Conservation (phyloP, 108 stramenopile genomes). For the Skeletonema costatum region DNA sequence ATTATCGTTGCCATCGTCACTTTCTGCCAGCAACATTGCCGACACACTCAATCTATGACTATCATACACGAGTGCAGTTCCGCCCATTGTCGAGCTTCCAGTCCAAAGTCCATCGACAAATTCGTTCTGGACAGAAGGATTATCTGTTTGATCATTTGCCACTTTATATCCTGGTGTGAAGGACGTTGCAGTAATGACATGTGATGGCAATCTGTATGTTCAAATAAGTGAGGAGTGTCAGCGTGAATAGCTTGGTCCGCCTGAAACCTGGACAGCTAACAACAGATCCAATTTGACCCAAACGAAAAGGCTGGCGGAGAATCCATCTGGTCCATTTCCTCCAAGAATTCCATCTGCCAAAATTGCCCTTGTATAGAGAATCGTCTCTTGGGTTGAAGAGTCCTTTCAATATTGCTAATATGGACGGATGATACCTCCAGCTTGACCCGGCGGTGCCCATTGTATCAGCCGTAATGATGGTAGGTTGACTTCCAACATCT, state of each 20-base stretch:
- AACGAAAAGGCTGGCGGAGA: slow-evolving; percentile 68
- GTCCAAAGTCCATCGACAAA: slow-evolving; percentile 48
- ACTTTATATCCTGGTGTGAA: slow-evolving; percentile 65
- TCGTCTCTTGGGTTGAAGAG: slow-evolving; percentile 69
- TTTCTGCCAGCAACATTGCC: slow-evolving; percentile 45
- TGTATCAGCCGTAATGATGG: slow-evolving; percentile 31
- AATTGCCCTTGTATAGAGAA: slow-evolving; percentile 63
- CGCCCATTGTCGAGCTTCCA: slow-evolving; percentile 62
- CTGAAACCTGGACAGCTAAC: slow-evolving; percentile 74
- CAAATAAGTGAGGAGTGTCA: slow-evolving; percentile 88
- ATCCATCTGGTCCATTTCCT: slow-evolving; percentile 83
- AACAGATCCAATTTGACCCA: slow-evolving; percentile 84
- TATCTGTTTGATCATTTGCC: slow-evolving; percentile 16
- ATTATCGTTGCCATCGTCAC: slow-evolving; percentile 4
- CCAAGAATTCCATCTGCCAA: slow-evolving; percentile 87
- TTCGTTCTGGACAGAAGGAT: slow-evolving; percentile 22
- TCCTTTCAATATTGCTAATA: slow-evolving; percentile 62
- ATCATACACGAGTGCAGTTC: slow-evolving; percentile 81
- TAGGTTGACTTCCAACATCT: slow-evolving; percentile 7
- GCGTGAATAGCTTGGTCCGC: slow-evolving; percentile 91
- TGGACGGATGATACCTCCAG: slow-evolving; percentile 64
- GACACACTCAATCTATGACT: slow-evolving; percentile 72
- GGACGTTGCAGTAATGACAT: slow-evolving; percentile 81
- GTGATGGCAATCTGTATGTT: slow-evolving; percentile 67
- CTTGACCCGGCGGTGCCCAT: slow-evolving; percentile 2